Base-by-base conservation (phyloP, 2,329 filamentous ascomycete genomes). In the Elsinoe fawcettii region DNA sequence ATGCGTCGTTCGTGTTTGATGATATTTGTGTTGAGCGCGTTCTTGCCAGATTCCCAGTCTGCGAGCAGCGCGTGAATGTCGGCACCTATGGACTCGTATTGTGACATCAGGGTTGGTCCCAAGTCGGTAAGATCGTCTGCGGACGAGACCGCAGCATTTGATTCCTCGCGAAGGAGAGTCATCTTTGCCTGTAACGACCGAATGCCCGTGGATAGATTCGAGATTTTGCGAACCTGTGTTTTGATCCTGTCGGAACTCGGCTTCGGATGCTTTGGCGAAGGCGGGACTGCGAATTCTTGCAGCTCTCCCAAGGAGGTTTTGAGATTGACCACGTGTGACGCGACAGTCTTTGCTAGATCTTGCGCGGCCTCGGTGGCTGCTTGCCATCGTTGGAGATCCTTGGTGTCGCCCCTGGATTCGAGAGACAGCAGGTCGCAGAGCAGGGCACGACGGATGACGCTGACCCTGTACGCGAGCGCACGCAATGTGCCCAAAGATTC, bases 121-220 rank as follows among this genome's bases (percentile, higher is more conserved):
- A 96, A 80, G 63, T 95, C 88, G 18, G 67, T 67, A 14, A 70
- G 63, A 41, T 70, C 69, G 16, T 76, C 74, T 1, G 87, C 84
- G 64, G 86, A 84, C 65, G 95, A 88, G 25, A 96, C 73, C 43
- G 84, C 84, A 60, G 82, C 82, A 66, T 88, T 89, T 0, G 90
- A 95, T 70, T 96, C 90, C 70, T 99, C 93, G 51, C 90, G 84
- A 56, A 97, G 75, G 6, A 99, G 78, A 60, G 95, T 90, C 75
- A 99, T 84, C 71, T 97, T 99, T 34, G 93, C 93, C 71, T 97
- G 92, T 51, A 99, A 78, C 9, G 89, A 88, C 25, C 91, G 85
- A 60, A 97, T 95, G 14, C 90, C 91, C 57, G 90, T 88, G 0
- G 90, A 96, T 32, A 99, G 78, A 1, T 87, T 88, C 66, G 88